A percentile compares a stretch with the other conserved stretches of the same genome.
These are phyloP conservation scores for Wickerhamiella occidentalis DNA, from an alignment of 805 yeast species.

Conservation along the genomic window DNA sequence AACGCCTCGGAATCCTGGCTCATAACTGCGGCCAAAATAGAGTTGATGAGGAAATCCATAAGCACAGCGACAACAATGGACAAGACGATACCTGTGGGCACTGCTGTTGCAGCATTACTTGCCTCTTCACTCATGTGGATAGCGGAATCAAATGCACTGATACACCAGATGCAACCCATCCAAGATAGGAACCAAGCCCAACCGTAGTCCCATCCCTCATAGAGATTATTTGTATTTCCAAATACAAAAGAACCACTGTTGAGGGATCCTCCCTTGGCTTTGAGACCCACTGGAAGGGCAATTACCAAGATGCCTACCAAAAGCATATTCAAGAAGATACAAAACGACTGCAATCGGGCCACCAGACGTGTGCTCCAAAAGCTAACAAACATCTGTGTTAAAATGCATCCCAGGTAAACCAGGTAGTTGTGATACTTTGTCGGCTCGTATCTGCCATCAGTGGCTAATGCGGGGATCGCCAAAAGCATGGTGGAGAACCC, in stretches of 20 bases:
- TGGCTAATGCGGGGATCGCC: conserved; percentile 28
- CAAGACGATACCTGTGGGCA: conserved; percentile 52
- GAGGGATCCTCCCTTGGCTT: conserved; percentile 25
- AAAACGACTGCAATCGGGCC: conserved; percentile 47
- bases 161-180: conserved; percentile 65
- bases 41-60: conserved; percentile 45
- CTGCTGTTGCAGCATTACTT: conserved; percentile 45
- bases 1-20: conserved; percentile 34
- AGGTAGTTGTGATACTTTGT: conserved; percentile 42
- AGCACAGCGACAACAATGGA: conserved; percentile 46
- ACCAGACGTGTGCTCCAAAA: conserved; percentile 45
- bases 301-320: conserved; percentile 45
- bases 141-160: conserved; percentile 60
- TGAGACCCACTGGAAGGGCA: conserved; percentile 49
- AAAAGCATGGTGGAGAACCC: conserved; percentile 54
- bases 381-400: conserved; percentile 41
- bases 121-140: conserved; percentile 68
- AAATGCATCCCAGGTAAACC: conserved; percentile 55
- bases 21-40: conserved; percentile 41
- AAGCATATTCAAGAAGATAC: conserved; percentile 42
- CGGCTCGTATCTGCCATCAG: conserved; percentile 29
- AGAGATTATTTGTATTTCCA: conserved; percentile 38
- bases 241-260: conserved; percentile 45
- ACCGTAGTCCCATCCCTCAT: conserved; percentile 46
- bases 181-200: conserved; percentile 44